These are phyloP conservation scores for Hibiscus tridactylites DNA, from an alignment of 345 rosid species.

Conservation along the genomic window DNA sequence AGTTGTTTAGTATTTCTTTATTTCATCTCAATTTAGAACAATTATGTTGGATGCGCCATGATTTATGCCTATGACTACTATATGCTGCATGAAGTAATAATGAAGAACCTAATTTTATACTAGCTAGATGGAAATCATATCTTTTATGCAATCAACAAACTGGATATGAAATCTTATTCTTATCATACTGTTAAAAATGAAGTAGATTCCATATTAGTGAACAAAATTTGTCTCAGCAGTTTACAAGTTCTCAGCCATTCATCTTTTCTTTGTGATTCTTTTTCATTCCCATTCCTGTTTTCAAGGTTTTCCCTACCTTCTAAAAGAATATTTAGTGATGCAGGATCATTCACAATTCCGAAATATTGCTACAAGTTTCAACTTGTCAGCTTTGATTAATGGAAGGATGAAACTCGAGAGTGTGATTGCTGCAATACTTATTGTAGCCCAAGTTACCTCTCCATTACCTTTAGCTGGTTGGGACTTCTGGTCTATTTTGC, in stretches of 20 bases:
- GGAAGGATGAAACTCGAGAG: neutral
- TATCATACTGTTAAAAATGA: neutral
- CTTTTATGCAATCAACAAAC: too few species aligned
- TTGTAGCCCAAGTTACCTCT: neutral
- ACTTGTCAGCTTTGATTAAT: slow-evolving; percentile 12
- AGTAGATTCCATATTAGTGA: neutral
- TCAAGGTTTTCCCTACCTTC: slow-evolving; percentile 2
- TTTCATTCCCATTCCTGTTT: neutral
- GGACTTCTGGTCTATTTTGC: slow-evolving; percentile 5
- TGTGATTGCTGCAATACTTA: slow-evolving; percentile 3
- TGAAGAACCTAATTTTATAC: too few species aligned
- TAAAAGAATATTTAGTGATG: neutral
- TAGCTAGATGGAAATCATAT: too few species aligned
- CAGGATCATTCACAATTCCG: neutral
- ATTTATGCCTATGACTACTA: too few species aligned
- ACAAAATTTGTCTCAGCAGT: neutral
- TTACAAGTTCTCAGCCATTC: neutral
- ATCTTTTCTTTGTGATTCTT: neutral
- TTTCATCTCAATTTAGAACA: too few species aligned
- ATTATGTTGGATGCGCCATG: too few species aligned
- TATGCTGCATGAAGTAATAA: too few species aligned
- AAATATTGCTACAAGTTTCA: slow-evolving; percentile 2
- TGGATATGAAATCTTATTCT: neutral
- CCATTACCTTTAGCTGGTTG: neutral
- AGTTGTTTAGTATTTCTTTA: too few species aligned